Evolutionary conservation across 768 basidiomycete species (phyloP), one percentile per base, ranked within the genome.

Genomic region (Xerocomellus chrysenteron): DNA sequence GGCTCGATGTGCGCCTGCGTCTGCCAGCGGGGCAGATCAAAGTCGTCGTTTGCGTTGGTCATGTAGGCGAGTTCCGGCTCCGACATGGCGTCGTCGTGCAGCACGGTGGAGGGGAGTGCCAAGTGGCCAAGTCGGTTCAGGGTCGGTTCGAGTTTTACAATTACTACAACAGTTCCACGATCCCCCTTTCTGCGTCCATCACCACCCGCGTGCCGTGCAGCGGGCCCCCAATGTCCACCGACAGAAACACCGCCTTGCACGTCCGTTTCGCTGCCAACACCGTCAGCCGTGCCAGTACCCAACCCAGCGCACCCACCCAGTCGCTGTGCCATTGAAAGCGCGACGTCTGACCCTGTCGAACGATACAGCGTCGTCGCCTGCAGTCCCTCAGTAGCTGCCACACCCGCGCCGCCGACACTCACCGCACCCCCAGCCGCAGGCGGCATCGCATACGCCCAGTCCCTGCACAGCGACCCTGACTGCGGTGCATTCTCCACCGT

Each of bases 391-490:
- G 59, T 30, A 24, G 17, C 17, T n/a, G 32, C 28, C 14, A n/a
- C 39, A 2, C 13, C 36, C 40, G 3, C 48, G 24, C 10, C 14
- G 7, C 10, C 28, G 32, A n/a, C 40, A 67, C 70, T 64, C 61
- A 72, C 70, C 60, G 46, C 39, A 14, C 44, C 48, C 33, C 65
- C 60, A 26, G 59, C 36, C 54, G 51, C 11, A 17, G 81, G 71
- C 24, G 90, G 89, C 88, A 92, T 90, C 32, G 86, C 90, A 65
- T 85, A 90, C 24, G 87, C 88, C 91, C 91, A 93, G 63, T 94
- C 91, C 55, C 75, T 79, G 64, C 82, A 82, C 52, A 93, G 74
- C 43, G 69, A 76, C 26, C 91, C 91, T 37, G 74, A 73, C 41
- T 72, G 68, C 0, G 80, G 73, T n/a, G 83, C 83, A 52, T 75